Evolutionary conservation across 495 filamentous ascomycete species (phyloP), one percentile per base, ranked within the genome.

Genomic region (Daldinia grandis): DNA sequence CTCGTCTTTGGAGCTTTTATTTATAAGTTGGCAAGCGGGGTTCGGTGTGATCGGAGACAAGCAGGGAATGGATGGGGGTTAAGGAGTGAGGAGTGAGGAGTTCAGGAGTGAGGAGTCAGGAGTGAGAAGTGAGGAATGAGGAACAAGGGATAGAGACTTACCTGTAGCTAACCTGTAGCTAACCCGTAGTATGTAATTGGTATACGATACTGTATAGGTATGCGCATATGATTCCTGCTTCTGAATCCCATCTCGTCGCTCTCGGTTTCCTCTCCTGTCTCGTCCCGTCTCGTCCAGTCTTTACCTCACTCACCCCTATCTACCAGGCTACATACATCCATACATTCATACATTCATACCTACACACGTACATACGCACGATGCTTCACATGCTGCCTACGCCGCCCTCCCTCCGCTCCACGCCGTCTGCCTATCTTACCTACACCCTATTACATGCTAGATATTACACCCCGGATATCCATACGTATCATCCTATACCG

Each of bases 11-110:
- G 56, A 56, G 38, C 49, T 57, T 65, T 65, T 62, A 40, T 25
- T 55, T n/a, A 17, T 28, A 60, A 55, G 14, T 60, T 69, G 62
- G 49, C 67, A 70, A 70, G 67, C 55, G 61, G 62, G 68, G 61
- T 70, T 65, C 62, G 62, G 68, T 66, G 62, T 57, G 28, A 71
- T 66, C 55, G 58, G 63, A 54, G 38, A 42, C 44, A 35, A 49
- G 40, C 14, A 44, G 30, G 42, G 51, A 42, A 27, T 19, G 8
- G 40, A 35, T n/a, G n/a, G 37, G 54, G 31, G 31, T 28, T 5
- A 3, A 54, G 28, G 54, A 57, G 54, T 4, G 33, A 54, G 50
- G 35, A 24, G 17, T 49, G 50, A 19, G 25, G 21, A 58, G n/a
- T n/a, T n/a, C n/a, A n/a, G n/a, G n/a, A n/a, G n/a, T n/a, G n/a